Percentiles rank a stretch among this genome's conserved stretches.
Conservation (phyloP, 208 protist species). For the Naegleria lovaniensis region DNA sequence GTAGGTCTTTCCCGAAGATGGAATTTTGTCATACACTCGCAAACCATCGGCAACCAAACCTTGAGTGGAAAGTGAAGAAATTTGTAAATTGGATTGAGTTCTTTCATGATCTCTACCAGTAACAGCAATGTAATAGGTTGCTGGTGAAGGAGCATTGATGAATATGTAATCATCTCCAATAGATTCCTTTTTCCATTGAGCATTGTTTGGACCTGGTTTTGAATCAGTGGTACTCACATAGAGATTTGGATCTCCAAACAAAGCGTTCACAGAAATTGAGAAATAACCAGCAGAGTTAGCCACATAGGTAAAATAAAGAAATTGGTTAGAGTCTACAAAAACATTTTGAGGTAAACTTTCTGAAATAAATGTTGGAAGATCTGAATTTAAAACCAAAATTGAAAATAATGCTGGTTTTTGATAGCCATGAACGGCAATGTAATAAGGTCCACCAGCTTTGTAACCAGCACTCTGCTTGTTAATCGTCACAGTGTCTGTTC, state of each 20-base stretch:
- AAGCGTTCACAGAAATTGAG: not conserved
- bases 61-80: not conserved
- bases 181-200: not conserved
- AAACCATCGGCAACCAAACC: not conserved
- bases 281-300: not conserved
- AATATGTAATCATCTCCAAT: not conserved
- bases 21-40: not conserved
- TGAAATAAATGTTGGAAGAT: not conserved
- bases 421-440: not conserved
- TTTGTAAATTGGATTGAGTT: not conserved
- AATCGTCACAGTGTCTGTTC: not conserved
- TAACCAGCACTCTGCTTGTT: not conserved
- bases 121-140: slow-evolving; percentile 16
- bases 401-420: not conserved
- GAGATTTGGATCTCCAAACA: not conserved
- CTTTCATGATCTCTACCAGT: not conserved
- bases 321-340: not conserved
- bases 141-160: not conserved
- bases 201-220: not conserved
- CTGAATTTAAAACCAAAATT: not conserved
- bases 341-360: not conserved
- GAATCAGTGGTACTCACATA: not conserved
- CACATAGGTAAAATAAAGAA: not conserved
- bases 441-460: not conserved
- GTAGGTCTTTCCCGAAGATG: not conserved